phyloP scores from a whole-genome alignment of 2,329 filamentous ascomycete species.

The Nannizziopsis barbatae region DNA sequence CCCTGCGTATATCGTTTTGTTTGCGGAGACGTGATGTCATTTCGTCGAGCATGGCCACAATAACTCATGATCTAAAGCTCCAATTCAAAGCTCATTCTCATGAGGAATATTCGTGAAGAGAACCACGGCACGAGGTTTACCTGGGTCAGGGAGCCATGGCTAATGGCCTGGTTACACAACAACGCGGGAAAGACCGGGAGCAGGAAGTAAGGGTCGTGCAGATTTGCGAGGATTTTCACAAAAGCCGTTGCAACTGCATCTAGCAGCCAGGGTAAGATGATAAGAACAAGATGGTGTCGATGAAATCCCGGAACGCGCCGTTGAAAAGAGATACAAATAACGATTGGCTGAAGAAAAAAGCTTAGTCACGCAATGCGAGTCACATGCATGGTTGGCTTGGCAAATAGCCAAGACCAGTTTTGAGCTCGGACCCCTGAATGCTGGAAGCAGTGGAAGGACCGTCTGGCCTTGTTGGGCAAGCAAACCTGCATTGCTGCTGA shows the following conservation, averaged over 20 bases:
- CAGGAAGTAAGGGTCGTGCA: neutral
- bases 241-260: neutral
- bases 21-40: constrained; percentile 4
- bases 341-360: too few relatives aligned
- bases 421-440: too few relatives aligned
- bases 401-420: too few relatives aligned
- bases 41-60: neutral
- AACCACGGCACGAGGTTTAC: neutral
- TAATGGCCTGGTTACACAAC: constrained; percentile 1
- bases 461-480: too few relatives aligned
- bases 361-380: too few relatives aligned
- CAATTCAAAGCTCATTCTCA: neutral
- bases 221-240: neutral
- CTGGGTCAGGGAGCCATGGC: neutral
- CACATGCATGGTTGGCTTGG: too few relatives aligned
- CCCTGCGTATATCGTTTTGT: constrained; percentile 7
- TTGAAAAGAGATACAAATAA: too few relatives aligned
- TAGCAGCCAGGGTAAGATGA: neutral
- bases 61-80: neutral
- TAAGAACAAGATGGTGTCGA: too few relatives aligned
- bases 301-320: too few relatives aligned
- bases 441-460: too few relatives aligned
- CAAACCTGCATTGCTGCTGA: too few relatives aligned
- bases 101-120: neutral
- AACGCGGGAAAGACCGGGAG: neutral